Conservation (phyloP, 108 stramenopile species). For the Pseudonitzschia multiseries region DNA sequence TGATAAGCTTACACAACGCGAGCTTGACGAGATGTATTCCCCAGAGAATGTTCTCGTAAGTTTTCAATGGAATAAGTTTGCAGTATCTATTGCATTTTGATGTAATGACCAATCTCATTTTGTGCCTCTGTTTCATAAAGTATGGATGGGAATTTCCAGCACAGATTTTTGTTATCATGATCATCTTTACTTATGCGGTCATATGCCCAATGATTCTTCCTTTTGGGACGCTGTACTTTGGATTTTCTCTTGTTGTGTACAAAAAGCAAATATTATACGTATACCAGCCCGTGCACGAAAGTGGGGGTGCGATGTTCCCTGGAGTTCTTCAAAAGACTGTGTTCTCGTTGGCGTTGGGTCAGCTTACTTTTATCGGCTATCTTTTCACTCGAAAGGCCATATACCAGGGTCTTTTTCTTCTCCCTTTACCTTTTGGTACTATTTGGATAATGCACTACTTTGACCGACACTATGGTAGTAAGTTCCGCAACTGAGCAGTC, state of each 20-base stretch:
- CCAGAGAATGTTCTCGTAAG: conserved; percentile 40
- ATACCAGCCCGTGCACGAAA: conserved; percentile 54
- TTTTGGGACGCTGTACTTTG: conserved; percentile 77
- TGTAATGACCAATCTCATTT: background rate
- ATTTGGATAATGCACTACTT: conserved; percentile 65
- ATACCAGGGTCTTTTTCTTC: conserved; percentile 42
- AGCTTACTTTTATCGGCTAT: conserved; percentile 84
- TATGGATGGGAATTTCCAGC: conserved; percentile 90
- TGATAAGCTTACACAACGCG: conserved; percentile 70
- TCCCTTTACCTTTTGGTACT: conserved; percentile 76
- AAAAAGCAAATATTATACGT: conserved; percentile 89
- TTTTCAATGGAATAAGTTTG: background rate
- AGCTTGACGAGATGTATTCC: conserved; percentile 61
- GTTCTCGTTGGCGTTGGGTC: conserved; percentile 78
- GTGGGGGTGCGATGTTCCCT: conserved; percentile 71
- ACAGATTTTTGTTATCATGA: conserved; percentile 80
- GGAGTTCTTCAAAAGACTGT: conserved; percentile 72
- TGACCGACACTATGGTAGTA: conserved; percentile 51
- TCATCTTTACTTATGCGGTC: conserved; percentile 67
- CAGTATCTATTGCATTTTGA: background rate
- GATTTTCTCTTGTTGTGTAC: conserved; percentile 79
- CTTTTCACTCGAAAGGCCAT: conserved; percentile 54
- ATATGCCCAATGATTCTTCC: conserved; percentile 86
- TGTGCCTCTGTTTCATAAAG: conserved; percentile 29
- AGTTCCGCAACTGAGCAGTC: conserved; percentile 6